Conservation (phyloP, 805 yeast species). For the Saccharomyces kudriavzevii region DNA sequence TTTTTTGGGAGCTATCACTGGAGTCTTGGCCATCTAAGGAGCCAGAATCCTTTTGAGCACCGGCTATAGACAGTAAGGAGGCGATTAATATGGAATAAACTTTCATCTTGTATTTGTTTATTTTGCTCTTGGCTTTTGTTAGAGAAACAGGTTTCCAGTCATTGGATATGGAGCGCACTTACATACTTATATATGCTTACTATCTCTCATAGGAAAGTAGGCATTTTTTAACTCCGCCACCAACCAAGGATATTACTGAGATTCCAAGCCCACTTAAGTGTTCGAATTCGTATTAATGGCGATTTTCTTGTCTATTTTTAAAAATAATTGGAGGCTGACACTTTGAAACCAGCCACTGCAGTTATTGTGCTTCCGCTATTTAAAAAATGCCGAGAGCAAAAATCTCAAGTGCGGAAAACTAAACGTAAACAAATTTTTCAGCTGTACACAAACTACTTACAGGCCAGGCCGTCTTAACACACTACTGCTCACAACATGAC, state of each 20-base stretch:
- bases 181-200: neutral
- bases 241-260: neutral
- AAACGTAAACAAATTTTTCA: neutral
- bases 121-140: neutral
- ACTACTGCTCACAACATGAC: conserved; percentile 53
- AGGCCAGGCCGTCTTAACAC: neutral
- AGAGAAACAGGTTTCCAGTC: neutral
- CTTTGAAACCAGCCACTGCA: neutral
- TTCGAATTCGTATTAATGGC: neutral
- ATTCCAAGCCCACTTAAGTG: neutral
- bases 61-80: neutral
- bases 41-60: neutral
- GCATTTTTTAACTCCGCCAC: neutral
- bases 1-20: neutral
- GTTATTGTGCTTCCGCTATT: neutral
- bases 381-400: neutral
- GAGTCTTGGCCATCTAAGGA: conserved; percentile 1
- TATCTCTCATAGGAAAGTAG: neutral
- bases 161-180: neutral
- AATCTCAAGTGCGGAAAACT: neutral
- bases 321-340: neutral
- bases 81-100: neutral
- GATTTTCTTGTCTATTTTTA: neutral
- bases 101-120: neutral
- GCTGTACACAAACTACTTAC: neutral